Percentiles rank a stretch among this genome's conserved stretches.
These are phyloP conservation scores for Ceratocystis huliohia DNA, from an alignment of 2,329 filamentous ascomycete genomes.

Conservation along the genomic window DNA sequence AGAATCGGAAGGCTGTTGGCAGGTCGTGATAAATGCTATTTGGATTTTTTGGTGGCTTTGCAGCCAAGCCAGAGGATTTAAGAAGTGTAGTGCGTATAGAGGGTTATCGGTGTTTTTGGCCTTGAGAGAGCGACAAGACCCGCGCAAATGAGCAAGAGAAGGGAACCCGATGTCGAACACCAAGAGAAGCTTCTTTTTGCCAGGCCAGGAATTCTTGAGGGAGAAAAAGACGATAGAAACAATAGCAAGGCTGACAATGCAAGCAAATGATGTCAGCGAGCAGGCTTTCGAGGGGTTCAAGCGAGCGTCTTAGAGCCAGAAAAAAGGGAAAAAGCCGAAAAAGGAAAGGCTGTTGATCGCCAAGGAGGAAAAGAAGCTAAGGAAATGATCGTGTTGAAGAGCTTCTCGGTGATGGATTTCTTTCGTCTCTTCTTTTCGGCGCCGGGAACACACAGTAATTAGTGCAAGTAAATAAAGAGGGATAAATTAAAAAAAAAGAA, in stretches of 20 bases:
- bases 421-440: neutral
- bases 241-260: neutral
- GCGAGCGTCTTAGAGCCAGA: neutral
- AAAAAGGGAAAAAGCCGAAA: neutral
- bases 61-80: neutral
- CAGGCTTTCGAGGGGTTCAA: neutral
- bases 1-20: neutral
- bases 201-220: neutral
- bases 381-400: neutral
- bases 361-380: neutral
- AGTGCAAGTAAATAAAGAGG: slow-evolving; percentile 7
- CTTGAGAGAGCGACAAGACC: neutral
- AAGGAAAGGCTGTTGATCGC: neutral
- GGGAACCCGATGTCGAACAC: neutral
- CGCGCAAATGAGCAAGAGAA: neutral
- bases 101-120: neutral
- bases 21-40: neutral
- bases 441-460: neutral
- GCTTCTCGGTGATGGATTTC: neutral
- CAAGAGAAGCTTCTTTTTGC: neutral
- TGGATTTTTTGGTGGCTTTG: neutral
- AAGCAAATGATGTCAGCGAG: neutral
- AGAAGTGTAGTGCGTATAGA: neutral
- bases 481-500: neutral
- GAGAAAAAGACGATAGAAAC: neutral